These are phyloP conservation scores for Haberlea rhodopensis DNA, from an alignment of 257 asterid genomes.

Conservation along the genomic window DNA sequence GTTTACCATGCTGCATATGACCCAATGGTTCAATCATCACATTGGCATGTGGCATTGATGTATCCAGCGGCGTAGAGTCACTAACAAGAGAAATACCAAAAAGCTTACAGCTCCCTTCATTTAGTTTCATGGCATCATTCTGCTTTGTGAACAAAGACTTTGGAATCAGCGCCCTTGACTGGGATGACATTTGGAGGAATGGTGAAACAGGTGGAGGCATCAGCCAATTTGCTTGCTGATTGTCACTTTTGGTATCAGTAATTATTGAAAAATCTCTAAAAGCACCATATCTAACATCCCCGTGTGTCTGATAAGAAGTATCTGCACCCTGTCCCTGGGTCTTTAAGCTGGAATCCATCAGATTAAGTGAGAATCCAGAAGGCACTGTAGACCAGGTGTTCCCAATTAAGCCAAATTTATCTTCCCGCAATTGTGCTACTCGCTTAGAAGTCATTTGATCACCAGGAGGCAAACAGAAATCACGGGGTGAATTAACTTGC, in stretches of 20 bases:
- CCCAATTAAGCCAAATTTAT: conserved; percentile 48
- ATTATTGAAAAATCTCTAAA: conserved; percentile 47
- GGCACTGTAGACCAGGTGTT: conserved; percentile 57
- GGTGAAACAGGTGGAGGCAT: conserved; percentile 72
- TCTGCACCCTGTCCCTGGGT: conserved; percentile 41
- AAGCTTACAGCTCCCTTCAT: conserved; percentile 72
- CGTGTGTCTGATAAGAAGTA: conserved; percentile 42
- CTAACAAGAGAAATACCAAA: conserved; percentile 72
- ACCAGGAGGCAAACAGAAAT: conserved; percentile 39
- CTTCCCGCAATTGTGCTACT: conserved; percentile 51
- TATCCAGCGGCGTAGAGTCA: conserved; percentile 41
- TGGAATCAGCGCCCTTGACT: conserved; percentile 52
- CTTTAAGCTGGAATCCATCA: conserved; percentile 58
- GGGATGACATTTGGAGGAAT: conserved; percentile 52
- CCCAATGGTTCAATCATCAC: conserved; percentile 32
- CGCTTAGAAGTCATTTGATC: conserved; percentile 48
- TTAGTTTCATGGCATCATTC: conserved; percentile 46
- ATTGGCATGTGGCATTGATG: conserved; percentile 34
- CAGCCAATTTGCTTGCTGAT: conserved; percentile 66
- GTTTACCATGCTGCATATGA: conserved; percentile 33
- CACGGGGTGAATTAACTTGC: conserved; percentile 44
- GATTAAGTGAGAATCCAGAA: conserved; percentile 61
- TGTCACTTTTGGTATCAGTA: conserved; percentile 48
- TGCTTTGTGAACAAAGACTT: conserved; percentile 39
- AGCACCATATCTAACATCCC: conserved; percentile 48